Conservation (phyloP, 2,329 filamentous ascomycete genomes). For the Talaromyces sp. region DNA sequence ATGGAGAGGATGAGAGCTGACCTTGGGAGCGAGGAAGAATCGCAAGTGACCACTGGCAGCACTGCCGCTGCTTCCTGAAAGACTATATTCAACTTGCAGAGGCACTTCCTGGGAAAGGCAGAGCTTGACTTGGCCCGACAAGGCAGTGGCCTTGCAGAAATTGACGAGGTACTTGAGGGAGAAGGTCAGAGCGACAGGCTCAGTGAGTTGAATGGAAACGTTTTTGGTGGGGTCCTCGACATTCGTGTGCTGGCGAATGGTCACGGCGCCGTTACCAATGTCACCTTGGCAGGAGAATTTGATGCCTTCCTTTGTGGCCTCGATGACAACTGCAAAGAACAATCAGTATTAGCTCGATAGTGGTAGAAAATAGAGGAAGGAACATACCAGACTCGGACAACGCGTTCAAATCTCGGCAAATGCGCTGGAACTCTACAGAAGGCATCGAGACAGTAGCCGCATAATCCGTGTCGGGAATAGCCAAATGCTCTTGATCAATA, state of each 20-base stretch:
- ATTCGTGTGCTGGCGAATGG: conserved; percentile 81
- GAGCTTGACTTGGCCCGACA: conserved; percentile 81
- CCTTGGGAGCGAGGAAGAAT: conserved; percentile 99
- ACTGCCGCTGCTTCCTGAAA: conserved; percentile 38
- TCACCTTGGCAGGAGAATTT: conserved; percentile 93
- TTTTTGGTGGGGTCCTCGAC: conserved; percentile 85
- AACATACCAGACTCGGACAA: conserved; percentile 90
- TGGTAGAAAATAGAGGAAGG: background rate
- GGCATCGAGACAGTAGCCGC: conserved; percentile 89
- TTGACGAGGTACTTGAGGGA: conserved; percentile 99
- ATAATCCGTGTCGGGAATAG: conserved; percentile 99
- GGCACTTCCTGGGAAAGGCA: conserved; percentile 96
- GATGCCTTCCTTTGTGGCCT: conserved; percentile 94
- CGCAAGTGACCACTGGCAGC: conserved; percentile 77
- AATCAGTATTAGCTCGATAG: background rate
- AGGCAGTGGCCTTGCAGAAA: conserved; percentile 95
- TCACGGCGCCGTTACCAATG: conserved; percentile 93
- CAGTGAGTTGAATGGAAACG: conserved; percentile 84
- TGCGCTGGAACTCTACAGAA: conserved; percentile 84
- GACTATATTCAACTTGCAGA: conserved; percentile 85
- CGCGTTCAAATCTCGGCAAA: conserved; percentile 85
- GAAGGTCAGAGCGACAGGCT: conserved; percentile 93
- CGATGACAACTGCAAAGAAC: conserved; percentile 71
- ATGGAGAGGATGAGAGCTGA: conserved; percentile 42
- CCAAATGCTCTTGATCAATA: conserved; percentile 98